These are phyloP conservation scores for Isabelozyma heimii DNA, from an alignment of 805 yeast genomes.

Conservation along the genomic window DNA sequence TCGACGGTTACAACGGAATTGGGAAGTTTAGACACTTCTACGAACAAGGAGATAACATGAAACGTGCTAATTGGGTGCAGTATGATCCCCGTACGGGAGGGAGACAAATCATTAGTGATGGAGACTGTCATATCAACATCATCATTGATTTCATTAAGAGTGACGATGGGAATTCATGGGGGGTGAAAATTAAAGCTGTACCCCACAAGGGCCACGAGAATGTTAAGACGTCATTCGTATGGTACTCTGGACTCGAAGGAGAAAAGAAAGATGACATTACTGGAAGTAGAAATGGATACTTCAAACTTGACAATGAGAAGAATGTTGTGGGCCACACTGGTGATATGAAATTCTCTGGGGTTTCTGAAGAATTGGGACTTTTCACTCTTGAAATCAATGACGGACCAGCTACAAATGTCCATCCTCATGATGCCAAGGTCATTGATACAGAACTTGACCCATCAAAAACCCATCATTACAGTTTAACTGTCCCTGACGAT, in stretches of 20 bases:
- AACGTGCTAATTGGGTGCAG: constrained; percentile 77
- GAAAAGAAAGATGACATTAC: constrained; percentile 3
- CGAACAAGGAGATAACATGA: constrained; percentile 67
- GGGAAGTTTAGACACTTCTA: constrained; percentile 67
- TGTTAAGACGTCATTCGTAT: constrained; percentile 61
- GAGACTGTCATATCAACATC: constrained; percentile 57
- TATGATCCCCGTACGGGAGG: constrained; percentile 93
- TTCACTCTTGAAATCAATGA: constrained; percentile 63
- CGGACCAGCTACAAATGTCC: constrained; percentile 39
- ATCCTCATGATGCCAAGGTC: constrained; percentile 29
- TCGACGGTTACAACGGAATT: constrained; percentile 54
- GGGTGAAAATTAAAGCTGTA: constrained; percentile 61
- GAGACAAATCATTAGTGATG: constrained; percentile 67
- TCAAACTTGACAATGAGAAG: constrained; percentile 22
- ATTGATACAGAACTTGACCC: constrained; percentile 52
- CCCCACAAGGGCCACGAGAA: constrained; percentile 52
- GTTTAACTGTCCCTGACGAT: constrained; percentile 68
- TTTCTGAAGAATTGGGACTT: constrained; percentile 61
- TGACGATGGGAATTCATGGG: constrained; percentile 76
- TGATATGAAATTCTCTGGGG: constrained; percentile 38
- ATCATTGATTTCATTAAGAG: constrained; percentile 76
- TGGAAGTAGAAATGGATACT: constrained; percentile 12
- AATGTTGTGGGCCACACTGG: constrained; percentile 32
- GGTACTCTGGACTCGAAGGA: constrained; percentile 72
- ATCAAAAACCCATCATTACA: constrained; percentile 57